Conservation (phyloP, 495 filamentous ascomycete species). For the Hyaloscypha bicolor region DNA sequence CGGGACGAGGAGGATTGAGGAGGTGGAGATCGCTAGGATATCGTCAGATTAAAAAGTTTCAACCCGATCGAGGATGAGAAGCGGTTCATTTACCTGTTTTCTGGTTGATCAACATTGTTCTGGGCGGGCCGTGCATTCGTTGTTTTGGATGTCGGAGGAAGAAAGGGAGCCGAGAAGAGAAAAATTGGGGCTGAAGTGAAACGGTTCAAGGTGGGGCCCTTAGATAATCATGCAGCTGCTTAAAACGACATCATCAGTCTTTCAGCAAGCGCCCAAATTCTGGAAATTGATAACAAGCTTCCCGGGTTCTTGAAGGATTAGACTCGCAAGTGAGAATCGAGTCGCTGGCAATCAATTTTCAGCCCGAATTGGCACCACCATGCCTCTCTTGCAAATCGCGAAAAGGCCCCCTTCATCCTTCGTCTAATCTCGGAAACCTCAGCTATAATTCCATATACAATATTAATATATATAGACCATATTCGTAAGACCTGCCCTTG, state of each 20-base stretch:
- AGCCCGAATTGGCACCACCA: too few species aligned
- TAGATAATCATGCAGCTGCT: background rate
- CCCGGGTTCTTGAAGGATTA: too few species aligned
- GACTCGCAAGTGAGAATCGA: too few species aligned
- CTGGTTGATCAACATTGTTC: constrained; percentile 18
- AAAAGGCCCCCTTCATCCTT: too few species aligned
- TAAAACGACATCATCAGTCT: background rate
- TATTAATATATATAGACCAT: too few species aligned
- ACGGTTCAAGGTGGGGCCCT: background rate
- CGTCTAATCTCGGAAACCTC: too few species aligned
- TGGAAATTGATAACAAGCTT: too few species aligned
- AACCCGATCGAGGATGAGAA: background rate
- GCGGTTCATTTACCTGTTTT: constrained; percentile 5
- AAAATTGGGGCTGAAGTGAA: background rate
- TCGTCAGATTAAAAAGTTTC: background rate
- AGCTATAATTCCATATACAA: too few species aligned
- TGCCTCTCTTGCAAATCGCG: too few species aligned
- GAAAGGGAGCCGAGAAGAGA: constrained; percentile 11
- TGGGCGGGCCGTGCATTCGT: background rate
- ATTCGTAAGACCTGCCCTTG: too few species aligned
- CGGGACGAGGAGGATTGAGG: constrained; percentile 72
- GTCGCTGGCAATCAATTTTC: too few species aligned
- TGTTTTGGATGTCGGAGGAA: background rate
- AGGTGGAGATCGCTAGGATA: constrained; percentile 63
- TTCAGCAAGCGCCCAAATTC: too few species aligned